Evolutionary conservation across 2,329 filamentous ascomycete genomes (phyloP), one percentile per base, ranked within the genome.

Genomic region (Sporothrix mexicana): DNA sequence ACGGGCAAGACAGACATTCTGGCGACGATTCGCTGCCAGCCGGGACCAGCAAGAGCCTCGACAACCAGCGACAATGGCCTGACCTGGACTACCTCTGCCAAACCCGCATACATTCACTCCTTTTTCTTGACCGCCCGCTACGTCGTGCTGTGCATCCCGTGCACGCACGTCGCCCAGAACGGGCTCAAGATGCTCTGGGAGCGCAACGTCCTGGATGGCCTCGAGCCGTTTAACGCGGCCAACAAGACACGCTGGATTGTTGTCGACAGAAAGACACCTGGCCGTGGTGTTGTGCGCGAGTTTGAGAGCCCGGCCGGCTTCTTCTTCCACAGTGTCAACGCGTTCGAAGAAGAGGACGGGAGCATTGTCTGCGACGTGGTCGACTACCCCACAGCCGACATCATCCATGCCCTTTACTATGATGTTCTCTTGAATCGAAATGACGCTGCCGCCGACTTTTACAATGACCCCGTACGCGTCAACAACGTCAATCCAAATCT

Each of bases 261-360:
- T 0, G 81, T 97, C 20, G 93, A 96, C 78, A 88, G 93, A 1
- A 84, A 79, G 3, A 81, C 84, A 2, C 86, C 85, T 3, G 84
- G 85, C 66, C 10, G 20, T 1, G 73, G 93, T 0, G 82, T 96
- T 0, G 85, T 96, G 0, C 91, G 88, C 8, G 88, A 85, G 1
- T 95, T 92, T 77, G 86, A 90, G 20, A 91, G 88, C 17, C 85
- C 88, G 0, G 87, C 92, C 0, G 90, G 90, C 64, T 97, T 95
- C 83, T 91, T 89, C 80, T 97, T 97, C 80, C 93, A 97, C 81
- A 88, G 88, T 0, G 84, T 93, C 78, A 97, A 97, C 76, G 88
- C 92, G 0, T 96, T 90, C 79, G 92, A 95, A 77, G 87, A 93
- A 75, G 77, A 0, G 82, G 84, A 0, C 77, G 72, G 66, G 15